Conservation (phyloP, 2,329 filamentous ascomycete genomes). For the Xylariaceae sp. region DNA sequence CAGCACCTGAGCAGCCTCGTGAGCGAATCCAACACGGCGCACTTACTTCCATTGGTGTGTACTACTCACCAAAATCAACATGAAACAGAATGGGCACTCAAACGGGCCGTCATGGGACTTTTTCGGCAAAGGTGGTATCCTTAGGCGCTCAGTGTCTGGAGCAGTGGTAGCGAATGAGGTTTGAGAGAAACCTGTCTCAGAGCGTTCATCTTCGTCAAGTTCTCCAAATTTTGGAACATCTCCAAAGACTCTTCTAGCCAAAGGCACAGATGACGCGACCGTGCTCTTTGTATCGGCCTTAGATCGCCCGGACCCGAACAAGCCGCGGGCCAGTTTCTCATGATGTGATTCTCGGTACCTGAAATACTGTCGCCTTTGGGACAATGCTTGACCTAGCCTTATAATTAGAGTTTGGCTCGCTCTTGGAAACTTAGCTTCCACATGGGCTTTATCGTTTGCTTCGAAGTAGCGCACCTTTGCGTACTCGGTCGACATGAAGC, state of each 20-base stretch:
- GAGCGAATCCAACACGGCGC: not conserved
- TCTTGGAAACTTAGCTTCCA: slow-evolving; percentile 40
- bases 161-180: slow-evolving; percentile 42
- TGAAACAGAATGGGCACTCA: slow-evolving; percentile 49
- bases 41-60: slow-evolving; percentile 42
- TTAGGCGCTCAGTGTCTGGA: slow-evolving; percentile 18
- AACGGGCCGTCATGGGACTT: slow-evolving; percentile 37
- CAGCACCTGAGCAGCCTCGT: not conserved
- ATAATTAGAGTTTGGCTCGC: slow-evolving; percentile 24
- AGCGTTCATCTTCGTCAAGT: slow-evolving; percentile 31
- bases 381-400: slow-evolving; percentile 43
- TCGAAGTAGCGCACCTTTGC: slow-evolving; percentile 36
- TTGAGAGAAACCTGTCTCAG: slow-evolving; percentile 33
- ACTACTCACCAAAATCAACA: slow-evolving; percentile 39
- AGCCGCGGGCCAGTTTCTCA: slow-evolving; percentile 37
- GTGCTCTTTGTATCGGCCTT: slow-evolving; percentile 27
- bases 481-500: slow-evolving; percentile 27
- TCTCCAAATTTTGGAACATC: not conserved
- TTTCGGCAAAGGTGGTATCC: slow-evolving; percentile 34
- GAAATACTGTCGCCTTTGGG: slow-evolving; percentile 44
- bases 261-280: slow-evolving; percentile 34
- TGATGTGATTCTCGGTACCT: slow-evolving; percentile 46
- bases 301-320: slow-evolving; percentile 27
- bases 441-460: slow-evolving; percentile 38
- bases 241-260: slow-evolving; percentile 19